These are phyloP conservation scores for Mycena rosella DNA, from an alignment of 768 basidiomycete species.

Conservation along the genomic window DNA sequence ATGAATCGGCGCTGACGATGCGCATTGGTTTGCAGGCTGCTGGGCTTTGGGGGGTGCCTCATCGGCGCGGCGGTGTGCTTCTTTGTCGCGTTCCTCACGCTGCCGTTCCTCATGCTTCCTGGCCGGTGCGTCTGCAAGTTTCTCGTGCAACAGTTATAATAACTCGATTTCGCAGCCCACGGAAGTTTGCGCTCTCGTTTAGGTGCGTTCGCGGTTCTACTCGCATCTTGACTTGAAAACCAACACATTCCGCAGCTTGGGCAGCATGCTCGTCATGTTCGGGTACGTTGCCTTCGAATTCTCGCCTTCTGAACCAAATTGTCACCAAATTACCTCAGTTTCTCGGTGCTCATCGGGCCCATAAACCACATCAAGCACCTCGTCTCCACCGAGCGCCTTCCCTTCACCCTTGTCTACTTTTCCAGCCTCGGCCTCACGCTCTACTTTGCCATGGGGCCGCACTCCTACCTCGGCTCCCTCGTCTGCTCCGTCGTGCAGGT, in stretches of 20 bases:
- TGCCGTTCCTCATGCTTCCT: conserved; percentile 65
- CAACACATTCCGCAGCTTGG: conserved; percentile 60
- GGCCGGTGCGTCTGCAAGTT: conserved; percentile 40
- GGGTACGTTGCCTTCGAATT: too few relatives aligned
- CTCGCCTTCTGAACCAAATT: neutral
- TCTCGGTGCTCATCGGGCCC: conserved; percentile 90
- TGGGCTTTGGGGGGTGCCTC: conserved; percentile 92
- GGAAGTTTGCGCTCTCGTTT: conserved; percentile 93
- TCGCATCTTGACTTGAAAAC: neutral
- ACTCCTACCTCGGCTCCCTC: conserved; percentile 90
- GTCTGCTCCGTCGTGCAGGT: conserved; percentile 86
- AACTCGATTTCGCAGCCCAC: conserved; percentile 68
- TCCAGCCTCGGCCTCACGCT: conserved; percentile 86
- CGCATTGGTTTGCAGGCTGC: conserved; percentile 63
- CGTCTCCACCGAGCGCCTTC: conserved; percentile 83
- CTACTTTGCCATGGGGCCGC: conserved; percentile 91
- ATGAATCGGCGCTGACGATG: conserved; percentile 1
- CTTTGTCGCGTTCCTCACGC: conserved; percentile 89
- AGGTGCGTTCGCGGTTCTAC: conserved; percentile 60
- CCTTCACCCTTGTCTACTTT: conserved; percentile 89
- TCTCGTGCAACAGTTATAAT: conserved; percentile 13
- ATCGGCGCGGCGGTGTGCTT: conserved; percentile 95
- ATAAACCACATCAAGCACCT: conserved; percentile 94
- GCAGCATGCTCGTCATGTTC: conserved; percentile 95
- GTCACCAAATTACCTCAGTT: conserved; percentile 66